A percentile compares a stretch with the other conserved stretches of the same genome.
phyloP scores from a whole-genome alignment of 129 eudicot genomes.

The carrot (Daucus carota) region DH1_v3.0 NC_030389.2:37706501-37707000 shows the following conservation, averaged over 20 bases:
- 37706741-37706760: slow-evolving; percentile 47
- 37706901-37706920: background rate
- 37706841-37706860: slow-evolving; percentile 60
- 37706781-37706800: slow-evolving; percentile 31
- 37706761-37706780: slow-evolving; percentile 38
- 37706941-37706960: background rate
- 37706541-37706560: slow-evolving; percentile 13
- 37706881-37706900: background rate
- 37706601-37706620: slow-evolving; percentile 39
- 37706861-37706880: slow-evolving; percentile 35
- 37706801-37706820: slow-evolving; percentile 49
- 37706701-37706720: slow-evolving; percentile 33
- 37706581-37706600: slow-evolving; percentile 52
- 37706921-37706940: background rate
- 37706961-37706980: background rate
- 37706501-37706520: slow-evolving; percentile 14
- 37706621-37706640: slow-evolving; percentile 67
- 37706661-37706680: slow-evolving; percentile 24
- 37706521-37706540: slow-evolving; percentile 11
- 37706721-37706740: slow-evolving; percentile 55
- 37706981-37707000: slow-evolving; percentile 1
- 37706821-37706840: slow-evolving; percentile 74
- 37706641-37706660: slow-evolving; percentile 47
- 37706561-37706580: slow-evolving; percentile 69
- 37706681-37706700: slow-evolving; percentile 27